Base-by-base conservation (phyloP, 176 grass and related monocot species). In the Elymus sibiricus region DNA sequence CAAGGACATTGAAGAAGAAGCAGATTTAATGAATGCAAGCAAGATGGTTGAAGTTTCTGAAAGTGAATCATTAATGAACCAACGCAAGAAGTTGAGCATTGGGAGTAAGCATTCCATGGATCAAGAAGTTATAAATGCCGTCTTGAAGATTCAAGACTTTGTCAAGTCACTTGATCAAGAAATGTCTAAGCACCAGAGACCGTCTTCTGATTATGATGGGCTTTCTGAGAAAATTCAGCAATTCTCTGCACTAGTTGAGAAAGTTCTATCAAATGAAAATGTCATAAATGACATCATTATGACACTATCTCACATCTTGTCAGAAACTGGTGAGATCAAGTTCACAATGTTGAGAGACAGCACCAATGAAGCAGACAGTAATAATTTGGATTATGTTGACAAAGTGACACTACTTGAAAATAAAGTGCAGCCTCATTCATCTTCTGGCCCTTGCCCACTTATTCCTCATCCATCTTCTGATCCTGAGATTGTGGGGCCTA, bases 361-460 rank as follows among this genome's bases (percentile, higher is more conserved):
- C 46, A 81, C 24, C 60, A 93, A 80, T 77, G 94, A 99, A 91
- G 70, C 84, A 68, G 94, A 99, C 88, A 97, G 47, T 83, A 99
- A 90, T 66, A 88, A 78, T 55, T 93, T 92, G 70, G 94, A 99
- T 92, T 99, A 92, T 83, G 87, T 99, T 73, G 97, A 99, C 84
- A 99, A 99, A 90, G 97, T 94, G 83, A 94, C 97, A 87, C 91
- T 99, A 81, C 89, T 93, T 56, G 97, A 99, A 92, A 99, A 99
- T 86, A 92, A 96, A 89, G 94, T 99, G 55, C 89, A 81, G 58
- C 35, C 89, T 79, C 66, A 58, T 85, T 58, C 55, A 58, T 58
- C 55, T 79, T 84, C 87, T 40, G 77, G 60, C 22, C 63, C 51
- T 81, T 88, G 73, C 89, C 79, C 47, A 47, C 29, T 76, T 22